These are phyloP conservation scores for Leccinum angustisporum DNA, from an alignment of 1,284 basidiomycete genomes.

Conservation along the genomic window DNA sequence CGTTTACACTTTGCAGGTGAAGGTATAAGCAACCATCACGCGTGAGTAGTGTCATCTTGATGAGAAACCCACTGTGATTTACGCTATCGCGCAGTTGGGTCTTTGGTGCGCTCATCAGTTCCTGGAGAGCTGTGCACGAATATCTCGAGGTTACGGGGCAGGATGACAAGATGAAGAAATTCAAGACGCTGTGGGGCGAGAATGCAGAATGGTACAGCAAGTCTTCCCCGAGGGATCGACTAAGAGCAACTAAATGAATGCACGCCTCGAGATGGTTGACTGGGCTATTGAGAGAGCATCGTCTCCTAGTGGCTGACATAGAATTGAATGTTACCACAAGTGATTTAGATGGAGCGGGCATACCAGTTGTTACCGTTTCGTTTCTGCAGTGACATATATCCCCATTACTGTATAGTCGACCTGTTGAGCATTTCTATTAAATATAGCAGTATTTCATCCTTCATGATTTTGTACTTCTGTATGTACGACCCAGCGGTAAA, in stretches of 20 bases:
- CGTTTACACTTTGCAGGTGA: neutral
- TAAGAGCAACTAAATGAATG: neutral
- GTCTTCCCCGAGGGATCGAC: neutral
- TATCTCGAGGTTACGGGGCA: slow-evolving; percentile 5
- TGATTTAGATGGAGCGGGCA: no score
- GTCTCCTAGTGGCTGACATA: neutral
- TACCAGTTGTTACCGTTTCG: neutral
- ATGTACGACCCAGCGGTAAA: no score
- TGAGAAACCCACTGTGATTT: no score
- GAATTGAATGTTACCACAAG: neutral
- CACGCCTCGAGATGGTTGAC: neutral
- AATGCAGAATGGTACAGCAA: slow-evolving; percentile 21
- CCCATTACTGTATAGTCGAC: no score
- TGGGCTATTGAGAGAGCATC: neutral
- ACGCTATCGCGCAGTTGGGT: slow-evolving; percentile 16
- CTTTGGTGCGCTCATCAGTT: slow-evolving; percentile 11
- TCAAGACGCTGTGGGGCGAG: slow-evolving; percentile 22
- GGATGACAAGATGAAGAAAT: slow-evolving; percentile 3
- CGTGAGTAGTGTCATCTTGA: neutral
- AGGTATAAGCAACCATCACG: neutral
- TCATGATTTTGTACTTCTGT: no score
- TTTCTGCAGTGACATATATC: no score
- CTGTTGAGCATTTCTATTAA: no score
- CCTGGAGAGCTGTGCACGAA: neutral
- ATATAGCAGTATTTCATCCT: no score